phyloP scores from a whole-genome alignment of 352 stramenopile genomes.

The Pythium rishiriense region DNA sequence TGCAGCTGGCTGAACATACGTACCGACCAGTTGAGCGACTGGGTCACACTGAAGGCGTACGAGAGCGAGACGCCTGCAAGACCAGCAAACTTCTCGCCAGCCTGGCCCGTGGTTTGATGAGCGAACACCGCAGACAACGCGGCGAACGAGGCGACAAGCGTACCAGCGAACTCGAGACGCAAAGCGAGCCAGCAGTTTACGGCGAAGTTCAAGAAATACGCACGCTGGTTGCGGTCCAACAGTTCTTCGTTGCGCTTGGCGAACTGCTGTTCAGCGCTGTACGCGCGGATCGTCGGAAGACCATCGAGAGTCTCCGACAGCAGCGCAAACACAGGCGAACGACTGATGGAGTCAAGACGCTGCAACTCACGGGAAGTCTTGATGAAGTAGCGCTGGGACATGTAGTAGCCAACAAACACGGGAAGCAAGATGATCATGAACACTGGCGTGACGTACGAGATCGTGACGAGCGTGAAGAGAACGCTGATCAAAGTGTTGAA shows the following conservation, averaged over 20 bases:
- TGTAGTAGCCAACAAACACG: conserved; percentile 61
- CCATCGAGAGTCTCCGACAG: conserved; percentile 95
- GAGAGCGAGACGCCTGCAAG: conserved; percentile 71
- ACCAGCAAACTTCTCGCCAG: conserved; percentile 42
- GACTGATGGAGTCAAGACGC: conserved; percentile 93
- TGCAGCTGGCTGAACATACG: conserved; percentile 76
- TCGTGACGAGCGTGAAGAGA: conserved; percentile 56
- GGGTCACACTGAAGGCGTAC: conserved; percentile 79
- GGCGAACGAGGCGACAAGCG: conserved; percentile 57
- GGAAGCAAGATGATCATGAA: conserved; percentile 81
- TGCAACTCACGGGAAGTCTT: conserved; percentile 92
- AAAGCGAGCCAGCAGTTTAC: conserved; percentile 80
- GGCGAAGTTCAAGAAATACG: conserved; percentile 73
- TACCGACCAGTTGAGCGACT: conserved; percentile 78
- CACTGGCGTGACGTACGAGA: conserved; percentile 69
- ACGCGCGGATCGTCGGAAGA: conserved; percentile 93
- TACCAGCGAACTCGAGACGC: conserved; percentile 72
- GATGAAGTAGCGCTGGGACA: conserved; percentile 93
- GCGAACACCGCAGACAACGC: conserved; percentile 55
- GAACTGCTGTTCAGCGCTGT: conserved; percentile 53
- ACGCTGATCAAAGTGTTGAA: conserved; percentile 76
- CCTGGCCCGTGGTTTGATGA: conserved; percentile 41
- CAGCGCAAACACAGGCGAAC: conserved; percentile 94
- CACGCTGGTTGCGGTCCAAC: conserved; percentile 67
- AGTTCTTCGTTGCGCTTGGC: conserved; percentile 49